phyloP scores from a whole-genome alignment of 495 filamentous ascomycete genomes.

The Talaromyces ruber region DNA sequence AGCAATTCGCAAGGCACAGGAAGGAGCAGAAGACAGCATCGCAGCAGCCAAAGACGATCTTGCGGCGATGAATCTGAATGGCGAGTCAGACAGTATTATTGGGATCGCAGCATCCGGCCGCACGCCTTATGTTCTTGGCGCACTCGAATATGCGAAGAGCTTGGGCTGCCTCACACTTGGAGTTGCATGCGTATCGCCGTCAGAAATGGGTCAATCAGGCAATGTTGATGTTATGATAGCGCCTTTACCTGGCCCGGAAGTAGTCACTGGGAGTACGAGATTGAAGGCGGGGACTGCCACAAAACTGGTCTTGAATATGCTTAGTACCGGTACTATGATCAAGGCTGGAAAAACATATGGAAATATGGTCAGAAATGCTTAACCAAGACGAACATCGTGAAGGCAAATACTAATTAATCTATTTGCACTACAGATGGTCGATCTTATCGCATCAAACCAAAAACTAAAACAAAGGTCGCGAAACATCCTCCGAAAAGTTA shows the following conservation, averaged over 20 bases:
- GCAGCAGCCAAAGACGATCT: conserved; percentile 18
- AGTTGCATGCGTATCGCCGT: conserved; percentile 24
- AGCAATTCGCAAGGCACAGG: conserved; percentile 28
- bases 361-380: conserved; percentile 22
- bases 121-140: conserved; percentile 31
- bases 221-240: conserved; percentile 23
- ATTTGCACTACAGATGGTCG: conserved; percentile 22
- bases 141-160: conserved; percentile 22
- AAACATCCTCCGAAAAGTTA: conserved; percentile 24
- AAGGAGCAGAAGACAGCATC: conserved; percentile 29
- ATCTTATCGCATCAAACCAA: conserved; percentile 28
- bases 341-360: conserved; percentile 30
- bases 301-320: conserved; percentile 31
- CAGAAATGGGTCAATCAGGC: conserved; percentile 17
- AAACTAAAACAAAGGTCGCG: conserved; percentile 28
- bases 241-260: conserved; percentile 25
- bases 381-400: not conserved
- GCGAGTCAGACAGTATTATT: conserved; percentile 24
- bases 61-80: conserved; percentile 16
- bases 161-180: conserved; percentile 26
- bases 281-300: conserved; percentile 32
- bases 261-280: conserved; percentile 31
- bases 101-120: conserved; percentile 34
- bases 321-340: conserved; percentile 32
- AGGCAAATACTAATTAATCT: conserved; percentile 1